Percentiles rank a stretch among this genome's conserved stretches.
Conservation (phyloP, 129 eudicot genomes). For the Rutidosis leptorrhynchoides region DNA sequence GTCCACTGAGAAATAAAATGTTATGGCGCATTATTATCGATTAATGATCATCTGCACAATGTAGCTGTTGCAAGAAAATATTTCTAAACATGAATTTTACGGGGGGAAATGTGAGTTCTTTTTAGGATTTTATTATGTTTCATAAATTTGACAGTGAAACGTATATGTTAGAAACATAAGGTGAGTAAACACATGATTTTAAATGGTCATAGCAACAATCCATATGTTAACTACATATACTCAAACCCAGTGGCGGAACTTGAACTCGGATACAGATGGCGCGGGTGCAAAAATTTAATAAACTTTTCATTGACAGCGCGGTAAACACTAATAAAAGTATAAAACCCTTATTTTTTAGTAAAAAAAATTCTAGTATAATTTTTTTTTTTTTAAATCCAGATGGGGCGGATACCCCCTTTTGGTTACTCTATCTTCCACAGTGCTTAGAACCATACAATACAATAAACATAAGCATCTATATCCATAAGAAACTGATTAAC, state of each 20-base stretch:
- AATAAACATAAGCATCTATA: background rate
- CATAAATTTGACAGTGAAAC: background rate
- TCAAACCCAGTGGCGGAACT: too few relatives aligned
- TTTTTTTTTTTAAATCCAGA: too few relatives aligned
- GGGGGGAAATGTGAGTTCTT: background rate
- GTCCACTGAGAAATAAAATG: slow-evolving; percentile 43
- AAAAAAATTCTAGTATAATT: too few relatives aligned
- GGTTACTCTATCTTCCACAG: too few relatives aligned
- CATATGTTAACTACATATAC: background rate
- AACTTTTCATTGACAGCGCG: too few relatives aligned
- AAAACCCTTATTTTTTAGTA: too few relatives aligned
- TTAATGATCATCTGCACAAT: background rate
- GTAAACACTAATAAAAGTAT: too few relatives aligned
- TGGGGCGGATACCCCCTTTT: too few relatives aligned
- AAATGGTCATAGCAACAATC: slow-evolving; percentile 10
- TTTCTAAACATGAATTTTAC: background rate
- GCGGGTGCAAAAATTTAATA: too few relatives aligned
- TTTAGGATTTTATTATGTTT: background rate
- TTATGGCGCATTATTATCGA: background rate
- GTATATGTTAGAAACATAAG: background rate
- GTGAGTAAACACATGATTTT: background rate
- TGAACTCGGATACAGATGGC: too few relatives aligned
- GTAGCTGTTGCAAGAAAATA: background rate
- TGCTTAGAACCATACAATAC: background rate
- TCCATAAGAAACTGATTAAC: slow-evolving; percentile 2